Conservation (phyloP, 495 filamentous ascomycete species). For the Penicillium lividum region DNA sequence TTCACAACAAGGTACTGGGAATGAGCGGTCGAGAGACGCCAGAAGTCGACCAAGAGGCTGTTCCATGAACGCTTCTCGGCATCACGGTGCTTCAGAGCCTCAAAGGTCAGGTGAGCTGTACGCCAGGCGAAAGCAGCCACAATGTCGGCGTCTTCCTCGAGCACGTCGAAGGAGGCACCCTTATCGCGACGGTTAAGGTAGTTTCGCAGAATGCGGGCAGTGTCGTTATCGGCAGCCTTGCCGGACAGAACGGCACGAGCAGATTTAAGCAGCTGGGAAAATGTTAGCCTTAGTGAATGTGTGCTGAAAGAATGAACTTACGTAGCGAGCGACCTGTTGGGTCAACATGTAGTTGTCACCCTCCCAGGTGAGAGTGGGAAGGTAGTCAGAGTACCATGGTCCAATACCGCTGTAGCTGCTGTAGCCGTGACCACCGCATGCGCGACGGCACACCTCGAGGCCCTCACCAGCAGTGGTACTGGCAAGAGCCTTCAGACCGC, state of each 20-base stretch:
- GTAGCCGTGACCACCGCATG: conserved; percentile 76
- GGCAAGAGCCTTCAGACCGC: conserved; percentile 69
- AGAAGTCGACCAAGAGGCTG: conserved; percentile 71
- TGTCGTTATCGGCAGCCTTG: conserved; percentile 57
- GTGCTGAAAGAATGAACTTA: conserved; percentile 21
- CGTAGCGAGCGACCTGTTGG: conserved; percentile 74
- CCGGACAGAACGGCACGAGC: conserved; percentile 62
- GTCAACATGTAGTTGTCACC: conserved; percentile 80
- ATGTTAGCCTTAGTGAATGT: conserved; percentile 2
- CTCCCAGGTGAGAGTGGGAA: conserved; percentile 64
- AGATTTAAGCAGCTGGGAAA: conserved; percentile 55
- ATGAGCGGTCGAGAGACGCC: conserved; percentile 66
- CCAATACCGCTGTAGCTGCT: conserved; percentile 69
- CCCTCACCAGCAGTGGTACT: conserved; percentile 69
- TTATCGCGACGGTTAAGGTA: conserved; percentile 63
- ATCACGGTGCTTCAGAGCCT: conserved; percentile 69
- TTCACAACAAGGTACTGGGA: conserved; percentile 70
- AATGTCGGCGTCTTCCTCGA: conserved; percentile 61
- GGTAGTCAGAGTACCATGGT: conserved; percentile 65
- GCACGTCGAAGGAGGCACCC: conserved; percentile 67
- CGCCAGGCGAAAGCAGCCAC: conserved; percentile 73
- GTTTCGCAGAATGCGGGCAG: conserved; percentile 54
- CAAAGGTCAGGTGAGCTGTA: conserved; percentile 67
- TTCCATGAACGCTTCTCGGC: conserved; percentile 71
- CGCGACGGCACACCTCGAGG: conserved; percentile 68